Conservation (phyloP, 2,329 filamentous ascomycete genomes). For the Ophiostoma sp. region DNA sequence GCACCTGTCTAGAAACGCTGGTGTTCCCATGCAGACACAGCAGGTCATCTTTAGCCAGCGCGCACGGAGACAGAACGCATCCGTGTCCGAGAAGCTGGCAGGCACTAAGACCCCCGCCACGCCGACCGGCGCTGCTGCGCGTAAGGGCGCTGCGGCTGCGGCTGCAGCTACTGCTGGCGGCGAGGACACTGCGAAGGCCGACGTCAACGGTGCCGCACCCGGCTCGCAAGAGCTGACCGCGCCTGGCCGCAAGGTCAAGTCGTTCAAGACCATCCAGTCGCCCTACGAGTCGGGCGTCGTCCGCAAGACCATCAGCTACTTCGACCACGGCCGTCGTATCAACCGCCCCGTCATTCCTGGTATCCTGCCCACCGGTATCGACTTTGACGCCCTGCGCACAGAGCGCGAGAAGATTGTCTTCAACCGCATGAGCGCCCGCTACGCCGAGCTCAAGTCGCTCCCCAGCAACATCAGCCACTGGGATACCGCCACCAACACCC, state of each 20-base stretch:
- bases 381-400: slow-evolving; percentile 80
- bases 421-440: slow-evolving; percentile 84
- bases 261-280: slow-evolving; percentile 73
- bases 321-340: slow-evolving; percentile 72
- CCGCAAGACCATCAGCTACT: slow-evolving; percentile 68
- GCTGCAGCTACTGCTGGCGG: slow-evolving; percentile 37
- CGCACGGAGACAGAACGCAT: slow-evolving; percentile 60
- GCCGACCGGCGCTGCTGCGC: not conserved
- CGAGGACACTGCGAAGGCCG: slow-evolving; percentile 46
- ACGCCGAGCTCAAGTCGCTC: slow-evolving; percentile 77
- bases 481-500: slow-evolving; percentile 70
- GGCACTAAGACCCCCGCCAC: slow-evolving; percentile 33
- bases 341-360: slow-evolving; percentile 81
- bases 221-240: slow-evolving; percentile 38
- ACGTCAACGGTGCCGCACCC: slow-evolving; percentile 33
- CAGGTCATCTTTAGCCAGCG: slow-evolving; percentile 78
- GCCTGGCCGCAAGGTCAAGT: slow-evolving; percentile 45
- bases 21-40: slow-evolving; percentile 75
- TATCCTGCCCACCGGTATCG: slow-evolving; percentile 83
- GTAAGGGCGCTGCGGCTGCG: slow-evolving; percentile 37
- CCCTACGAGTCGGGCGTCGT: slow-evolving; percentile 63
- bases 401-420: slow-evolving; percentile 87
- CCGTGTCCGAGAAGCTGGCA: slow-evolving; percentile 48
- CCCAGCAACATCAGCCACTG: slow-evolving; percentile 85
- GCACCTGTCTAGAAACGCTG: slow-evolving; percentile 80